Conservation (phyloP, 345 rosid genomes). For the Bruguiera parviflora region DNA sequence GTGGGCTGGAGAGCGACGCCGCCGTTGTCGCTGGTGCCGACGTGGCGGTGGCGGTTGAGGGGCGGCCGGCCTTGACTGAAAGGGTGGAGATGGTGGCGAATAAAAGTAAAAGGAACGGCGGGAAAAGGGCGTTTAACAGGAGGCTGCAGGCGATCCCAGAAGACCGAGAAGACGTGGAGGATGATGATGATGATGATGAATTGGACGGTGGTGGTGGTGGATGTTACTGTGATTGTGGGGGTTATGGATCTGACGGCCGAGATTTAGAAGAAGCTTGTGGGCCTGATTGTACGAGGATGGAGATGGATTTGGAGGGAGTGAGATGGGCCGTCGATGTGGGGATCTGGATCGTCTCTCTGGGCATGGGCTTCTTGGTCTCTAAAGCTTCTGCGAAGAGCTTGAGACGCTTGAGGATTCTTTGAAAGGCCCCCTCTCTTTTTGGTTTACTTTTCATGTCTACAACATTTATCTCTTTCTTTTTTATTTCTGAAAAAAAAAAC, state of each 20-base stretch:
- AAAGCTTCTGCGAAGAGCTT: constrained; percentile 56
- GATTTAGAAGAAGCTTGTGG: constrained; percentile 16
- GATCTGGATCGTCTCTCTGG: constrained; percentile 74
- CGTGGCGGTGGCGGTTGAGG: constrained; percentile 62
- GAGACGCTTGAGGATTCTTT: constrained; percentile 35
- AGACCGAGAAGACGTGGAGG: constrained; percentile 40
- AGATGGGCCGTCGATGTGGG: constrained; percentile 86
- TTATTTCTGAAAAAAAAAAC: no score
- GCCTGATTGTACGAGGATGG: constrained; percentile 33
- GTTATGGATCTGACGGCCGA: constrained; percentile 17
- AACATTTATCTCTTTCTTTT: no score
- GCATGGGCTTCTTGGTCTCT: constrained; percentile 69
- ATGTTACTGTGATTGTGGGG: constrained; percentile 31
- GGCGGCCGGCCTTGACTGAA: constrained; percentile 42
- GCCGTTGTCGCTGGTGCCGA: background rate
- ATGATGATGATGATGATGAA: constrained; percentile 9
- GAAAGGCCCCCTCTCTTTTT: background rate
- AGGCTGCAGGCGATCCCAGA: constrained; percentile 79
- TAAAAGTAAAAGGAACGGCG: constrained; percentile 27
- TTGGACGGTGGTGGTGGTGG: constrained; percentile 29
- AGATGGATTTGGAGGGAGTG: constrained; percentile 47
- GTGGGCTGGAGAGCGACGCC: constrained; percentile 37
- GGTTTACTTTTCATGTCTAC: background rate
- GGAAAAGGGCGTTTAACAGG: constrained; percentile 19
- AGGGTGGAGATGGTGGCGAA: constrained; percentile 39